Evolutionary conservation across 441 rosid species (phyloP), one percentile per base, ranked within the genome.

Genomic region (Bruguiera hainesii): DNA sequence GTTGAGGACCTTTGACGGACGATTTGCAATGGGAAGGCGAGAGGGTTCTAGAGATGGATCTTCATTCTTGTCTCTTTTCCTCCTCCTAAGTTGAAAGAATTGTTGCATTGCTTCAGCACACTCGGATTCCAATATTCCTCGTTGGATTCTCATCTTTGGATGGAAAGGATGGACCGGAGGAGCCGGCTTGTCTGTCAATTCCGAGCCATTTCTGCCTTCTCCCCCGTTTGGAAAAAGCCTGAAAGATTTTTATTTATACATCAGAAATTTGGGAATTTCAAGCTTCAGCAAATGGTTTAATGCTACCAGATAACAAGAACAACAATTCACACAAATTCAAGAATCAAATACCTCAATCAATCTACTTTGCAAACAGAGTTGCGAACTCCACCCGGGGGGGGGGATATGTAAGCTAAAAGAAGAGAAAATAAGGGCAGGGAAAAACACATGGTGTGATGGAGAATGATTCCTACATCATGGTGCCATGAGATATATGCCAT

Each of bases 81-180:
- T 89, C 80, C 97, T 89, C 76, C 99, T 80, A 53, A 86, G 87
- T 79, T 89, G 97, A 82, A 95, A 92, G 78, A 95, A 95, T 63
- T 87, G 91, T 60, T 89, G 91, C 99, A 95, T 95, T 51, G 60
- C 73, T 70, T 89, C 91, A n/a, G 96, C 91, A 73, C 99, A 95
- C 71, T 92, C 95, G 23, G 87, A 72, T 60, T 82, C 89, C 60
- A 95, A 73, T 73, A 90, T 81, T 66, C 96, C 96, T 5, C 96
- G 86, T 48, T 97, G 82, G 67, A 92, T 83, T 39, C 70, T 79
- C 91, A 95, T 92, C 37, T 87, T 95, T 7, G 99, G 95, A 76
- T 95, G 99, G 77, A 90, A 95, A 7, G 97, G 98, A 75, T 95
- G 99, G 61, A 82, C 86, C 0, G 96, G 98, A 67, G 96, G 79